Evolutionary conservation across 2,329 filamentous ascomycete genomes (phyloP), one percentile per base, ranked within the genome.

Genomic region (Aspergillus sp.): DNA sequence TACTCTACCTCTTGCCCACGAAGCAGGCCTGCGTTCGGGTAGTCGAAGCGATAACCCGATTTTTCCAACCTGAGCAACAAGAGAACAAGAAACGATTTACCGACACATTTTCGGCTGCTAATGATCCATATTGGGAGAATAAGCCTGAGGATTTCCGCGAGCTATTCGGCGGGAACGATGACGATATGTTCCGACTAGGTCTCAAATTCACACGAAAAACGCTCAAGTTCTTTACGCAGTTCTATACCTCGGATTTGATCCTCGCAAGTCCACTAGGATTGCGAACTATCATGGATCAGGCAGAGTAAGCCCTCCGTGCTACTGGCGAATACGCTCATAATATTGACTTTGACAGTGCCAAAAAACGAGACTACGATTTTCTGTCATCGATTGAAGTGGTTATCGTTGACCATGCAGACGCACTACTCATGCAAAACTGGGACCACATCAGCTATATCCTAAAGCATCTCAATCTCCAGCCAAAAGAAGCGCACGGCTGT

Each of bases 341-440:
- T 39, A 27, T 43, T 60, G 52, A 62, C 27, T 17, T 21, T 15
- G 52, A 56, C 54, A 82, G 78, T 64, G 82, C 80, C 59, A 88
- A 89, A 71, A 86, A 86, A 63, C 77, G 84, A 37, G 93, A 98
- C 72, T 87, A 86, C 66, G 95, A 99, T 74, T 99, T 96, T 71
- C 82, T 99, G 14, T 93, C 90, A 57, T 98, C 93, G 1, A 90
- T 99, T 67, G 95, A 99, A 75, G 76, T 99, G 52, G 87, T 95
- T 33, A 82, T 98, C 47, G 82, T 96, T 60, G 95, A 99, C 73
- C 93, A 98, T 75, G 89, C 91, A 12, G 93, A 98, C 74, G 92
- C 92, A 0, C 84, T 97, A 43, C 84, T 96, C 8, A 97, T 97
- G 92, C 95, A 99, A 74, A 98, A 96, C 73, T 98, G 93, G 93